A percentile compares a stretch with the other conserved stretches of the same genome.
Conservation (phyloP, 345 rosid genomes). For the Lumnitzera littorea region DNA sequence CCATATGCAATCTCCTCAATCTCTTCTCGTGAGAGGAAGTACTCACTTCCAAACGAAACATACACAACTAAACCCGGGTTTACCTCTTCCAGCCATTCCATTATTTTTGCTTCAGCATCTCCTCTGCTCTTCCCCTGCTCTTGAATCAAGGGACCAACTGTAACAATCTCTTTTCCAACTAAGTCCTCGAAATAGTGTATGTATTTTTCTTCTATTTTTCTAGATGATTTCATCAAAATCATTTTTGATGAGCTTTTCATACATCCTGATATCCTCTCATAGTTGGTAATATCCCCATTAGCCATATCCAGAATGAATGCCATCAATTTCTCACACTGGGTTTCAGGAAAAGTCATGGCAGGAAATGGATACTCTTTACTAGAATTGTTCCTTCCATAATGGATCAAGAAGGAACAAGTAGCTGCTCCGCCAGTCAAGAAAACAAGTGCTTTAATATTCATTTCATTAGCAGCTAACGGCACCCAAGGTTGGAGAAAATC, state of each 20-base stretch:
- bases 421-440: conserved; percentile 13
- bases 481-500: conserved; percentile 33
- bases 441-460: conserved; percentile 13
- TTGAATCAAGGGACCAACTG: conserved; percentile 27
- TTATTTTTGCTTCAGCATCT: conserved; percentile 6
- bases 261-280: conserved; percentile 11
- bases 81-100: conserved; percentile 20
- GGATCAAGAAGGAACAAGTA: background rate
- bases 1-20: conserved; percentile 22
- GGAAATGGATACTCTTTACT: conserved; percentile 8
- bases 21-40: conserved; percentile 22
- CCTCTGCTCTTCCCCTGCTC: conserved; percentile 1
- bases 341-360: conserved; percentile 1
- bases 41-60: conserved; percentile 25
- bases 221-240: conserved; percentile 18
- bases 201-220: conserved; percentile 22
- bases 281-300: conserved; percentile 5
- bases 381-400: background rate
- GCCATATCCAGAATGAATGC: conserved; percentile 7
- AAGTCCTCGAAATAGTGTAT: conserved; percentile 15
- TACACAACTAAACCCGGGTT: conserved; percentile 14
- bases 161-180: conserved; percentile 11
- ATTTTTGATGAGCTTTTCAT: conserved; percentile 8
- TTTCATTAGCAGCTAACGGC: conserved; percentile 6
- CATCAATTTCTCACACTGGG: conserved; percentile 2